Percentiles rank a stretch among this genome's conserved stretches.
Conservation (phyloP, 1,284 basidiomycete species). For the Pseudozyma sp. region DNA sequence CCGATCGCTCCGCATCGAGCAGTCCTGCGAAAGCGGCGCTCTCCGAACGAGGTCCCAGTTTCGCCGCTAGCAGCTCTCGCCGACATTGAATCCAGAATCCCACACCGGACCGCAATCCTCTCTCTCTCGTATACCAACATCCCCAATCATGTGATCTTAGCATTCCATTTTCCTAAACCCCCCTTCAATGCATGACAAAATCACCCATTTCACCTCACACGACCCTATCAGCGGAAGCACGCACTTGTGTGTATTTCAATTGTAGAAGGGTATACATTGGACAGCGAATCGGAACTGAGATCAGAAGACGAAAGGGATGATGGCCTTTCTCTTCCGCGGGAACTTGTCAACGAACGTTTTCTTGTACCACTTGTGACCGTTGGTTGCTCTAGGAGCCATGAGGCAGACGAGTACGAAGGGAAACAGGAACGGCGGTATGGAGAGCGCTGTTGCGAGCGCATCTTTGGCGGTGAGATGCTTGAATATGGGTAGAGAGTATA, state of each 20-base stretch:
- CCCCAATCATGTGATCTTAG: background rate
- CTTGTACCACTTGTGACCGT: slow-evolving; percentile 84
- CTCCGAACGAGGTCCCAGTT: slow-evolving; percentile 37
- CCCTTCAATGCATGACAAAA: slow-evolving; percentile 1
- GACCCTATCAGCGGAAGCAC: background rate
- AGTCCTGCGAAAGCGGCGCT: slow-evolving; percentile 40
- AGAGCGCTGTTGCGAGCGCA: slow-evolving; percentile 36
- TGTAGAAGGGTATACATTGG: background rate
- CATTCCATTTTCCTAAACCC: background rate
- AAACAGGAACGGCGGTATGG: slow-evolving; percentile 72
- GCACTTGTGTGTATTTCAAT: background rate
- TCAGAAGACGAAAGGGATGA: slow-evolving; percentile 77
- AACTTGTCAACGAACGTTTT: slow-evolving; percentile 76
- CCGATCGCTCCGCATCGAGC: slow-evolving; percentile 16
- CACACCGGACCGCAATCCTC: background rate
- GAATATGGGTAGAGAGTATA: slow-evolving; percentile 53
- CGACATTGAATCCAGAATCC: slow-evolving; percentile 3
- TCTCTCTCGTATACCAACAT: slow-evolving; percentile 8
- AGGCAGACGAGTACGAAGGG: slow-evolving; percentile 76
- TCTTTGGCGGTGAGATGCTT: slow-evolving; percentile 32
- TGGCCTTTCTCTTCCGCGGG: slow-evolving; percentile 75
- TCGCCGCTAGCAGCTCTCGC: slow-evolving; percentile 24
- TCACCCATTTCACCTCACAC: background rate
- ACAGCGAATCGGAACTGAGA: background rate
- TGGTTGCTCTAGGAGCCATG: slow-evolving; percentile 83